A percentile compares a stretch with the other conserved stretches of the same genome.
Evolutionary conservation across 331 rosid genomes (phyloP).

Genomic region (Acacia pycnantha): DNA sequence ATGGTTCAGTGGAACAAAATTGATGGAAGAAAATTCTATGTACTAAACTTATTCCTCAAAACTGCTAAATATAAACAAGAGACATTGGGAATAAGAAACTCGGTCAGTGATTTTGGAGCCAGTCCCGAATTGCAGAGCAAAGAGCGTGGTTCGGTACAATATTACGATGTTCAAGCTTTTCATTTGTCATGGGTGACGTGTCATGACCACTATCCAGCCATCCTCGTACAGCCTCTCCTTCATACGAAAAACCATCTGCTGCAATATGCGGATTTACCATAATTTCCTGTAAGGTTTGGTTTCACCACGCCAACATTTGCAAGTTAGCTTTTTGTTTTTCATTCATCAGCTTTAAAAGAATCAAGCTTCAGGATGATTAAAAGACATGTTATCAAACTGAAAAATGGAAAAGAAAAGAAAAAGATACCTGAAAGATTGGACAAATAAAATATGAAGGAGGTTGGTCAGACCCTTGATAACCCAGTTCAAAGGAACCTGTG

Average conservation of each 20-base stretch:
- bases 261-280: conserved; percentile 86
- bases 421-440: conserved; percentile 67
- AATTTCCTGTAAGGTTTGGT: conserved; percentile 53
- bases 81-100: neutral
- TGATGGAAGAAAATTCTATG: neutral
- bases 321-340: neutral
- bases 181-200: conserved; percentile 71
- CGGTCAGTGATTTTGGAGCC: conserved; percentile 66
- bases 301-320: neutral
- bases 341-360: neutral
- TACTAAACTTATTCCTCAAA: neutral
- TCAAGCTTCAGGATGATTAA: neutral
- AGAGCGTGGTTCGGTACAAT: conserved; percentile 70
- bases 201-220: conserved; percentile 75
- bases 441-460: conserved; percentile 76
- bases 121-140: conserved; percentile 71
- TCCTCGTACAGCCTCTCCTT: conserved; percentile 64
- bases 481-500: conserved; percentile 39
- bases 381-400: neutral
- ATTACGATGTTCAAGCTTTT: conserved; percentile 48
- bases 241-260: conserved; percentile 79
- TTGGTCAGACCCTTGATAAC: conserved; percentile 50
- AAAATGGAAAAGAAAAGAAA: conserved; percentile 1
- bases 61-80: neutral
- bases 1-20: neutral